Evolutionary conservation across 768 basidiomycete species (phyloP).

Genomic region (Suillus subaureus): DNA sequence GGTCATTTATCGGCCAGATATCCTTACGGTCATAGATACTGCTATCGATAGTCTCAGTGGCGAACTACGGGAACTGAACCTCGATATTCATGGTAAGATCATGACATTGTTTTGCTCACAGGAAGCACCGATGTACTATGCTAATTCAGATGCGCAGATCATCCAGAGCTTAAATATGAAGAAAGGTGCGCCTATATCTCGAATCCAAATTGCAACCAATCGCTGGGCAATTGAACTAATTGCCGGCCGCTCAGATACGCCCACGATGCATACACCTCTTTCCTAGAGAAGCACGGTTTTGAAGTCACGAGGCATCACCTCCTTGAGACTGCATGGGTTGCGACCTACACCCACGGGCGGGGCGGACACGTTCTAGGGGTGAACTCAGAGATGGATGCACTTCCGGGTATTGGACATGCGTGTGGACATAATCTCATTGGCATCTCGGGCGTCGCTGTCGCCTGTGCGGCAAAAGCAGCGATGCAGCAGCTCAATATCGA

Average conservation of each 20-base stretch:
- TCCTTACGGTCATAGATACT: conserved; percentile 54
- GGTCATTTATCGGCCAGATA: conserved; percentile 49
- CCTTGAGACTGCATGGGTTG: conserved; percentile 76
- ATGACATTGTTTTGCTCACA: not conserved
- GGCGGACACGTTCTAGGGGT: conserved; percentile 75
- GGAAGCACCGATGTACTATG: not conserved
- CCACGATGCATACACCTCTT: conserved; percentile 68
- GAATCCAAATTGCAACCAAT: not conserved
- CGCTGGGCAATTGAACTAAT: not conserved
- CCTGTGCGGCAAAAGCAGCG: conserved; percentile 66
- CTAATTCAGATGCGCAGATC: conserved; percentile 42
- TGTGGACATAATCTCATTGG: conserved; percentile 88
- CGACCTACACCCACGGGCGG: conserved; percentile 61
- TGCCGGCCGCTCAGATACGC: conserved; percentile 49
- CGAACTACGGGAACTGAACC: conserved; percentile 58
- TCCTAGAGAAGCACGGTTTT: conserved; percentile 69
- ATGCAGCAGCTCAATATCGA: conserved; percentile 62
- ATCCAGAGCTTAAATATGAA: conserved; percentile 65
- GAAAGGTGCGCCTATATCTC: conserved; percentile 48
- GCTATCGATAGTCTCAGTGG: conserved; percentile 48
- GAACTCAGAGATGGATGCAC: conserved; percentile 82
- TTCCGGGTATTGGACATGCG: conserved; percentile 63
- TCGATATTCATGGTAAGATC: conserved; percentile 65
- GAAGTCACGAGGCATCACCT: conserved; percentile 60
- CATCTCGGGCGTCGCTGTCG: conserved; percentile 72